Percentiles rank a stretch among this genome's conserved stretches.
These are phyloP conservation scores for Neonectria sp. DNA, from an alignment of 2,329 filamentous ascomycete species.

Conservation along the genomic window DNA sequence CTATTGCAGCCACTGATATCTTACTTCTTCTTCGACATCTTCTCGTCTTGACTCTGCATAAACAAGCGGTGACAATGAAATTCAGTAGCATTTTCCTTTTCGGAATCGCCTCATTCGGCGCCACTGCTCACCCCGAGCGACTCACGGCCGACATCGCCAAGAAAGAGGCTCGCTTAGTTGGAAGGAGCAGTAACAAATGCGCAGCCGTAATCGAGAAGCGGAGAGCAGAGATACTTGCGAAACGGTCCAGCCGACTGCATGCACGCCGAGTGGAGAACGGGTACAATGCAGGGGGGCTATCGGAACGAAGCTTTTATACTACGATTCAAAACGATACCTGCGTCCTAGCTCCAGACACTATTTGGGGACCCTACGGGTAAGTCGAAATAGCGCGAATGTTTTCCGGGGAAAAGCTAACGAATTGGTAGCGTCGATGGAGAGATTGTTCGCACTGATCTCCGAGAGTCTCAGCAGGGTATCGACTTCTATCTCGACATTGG, in stretches of 20 bases:
- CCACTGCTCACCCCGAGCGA: conserved; percentile 22
- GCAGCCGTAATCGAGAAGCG: conserved; percentile 30
- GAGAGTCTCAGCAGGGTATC: conserved; percentile 27
- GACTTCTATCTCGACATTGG: conserved; percentile 33
- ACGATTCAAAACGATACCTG: conserved; percentile 29
- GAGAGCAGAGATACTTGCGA: conserved; percentile 24
- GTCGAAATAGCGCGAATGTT: not conserved
- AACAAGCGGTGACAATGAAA: conserved; percentile 12
- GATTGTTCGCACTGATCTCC: conserved; percentile 25
- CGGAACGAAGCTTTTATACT: conserved; percentile 6
- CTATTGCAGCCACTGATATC: not conserved
- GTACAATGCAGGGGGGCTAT: not conserved
- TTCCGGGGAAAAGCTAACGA: not conserved
- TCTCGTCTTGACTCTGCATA: not conserved
- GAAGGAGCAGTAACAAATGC: conserved; percentile 29
- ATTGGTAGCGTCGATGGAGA: conserved; percentile 16
- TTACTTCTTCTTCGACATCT: not conserved
- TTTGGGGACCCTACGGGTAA: conserved; percentile 23
- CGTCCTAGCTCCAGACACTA: conserved; percentile 25
- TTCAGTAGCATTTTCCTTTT: conserved; percentile 17
- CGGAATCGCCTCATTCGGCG: conserved; percentile 10
- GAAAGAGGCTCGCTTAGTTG: conserved; percentile 22
- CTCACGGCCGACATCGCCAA: conserved; percentile 20
- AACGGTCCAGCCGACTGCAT: conserved; percentile 23
- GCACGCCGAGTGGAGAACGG: conserved; percentile 21